These are phyloP conservation scores for Fusarium multiceps DNA, from an alignment of 2,329 filamentous ascomycete genomes.

Conservation along the genomic window DNA sequence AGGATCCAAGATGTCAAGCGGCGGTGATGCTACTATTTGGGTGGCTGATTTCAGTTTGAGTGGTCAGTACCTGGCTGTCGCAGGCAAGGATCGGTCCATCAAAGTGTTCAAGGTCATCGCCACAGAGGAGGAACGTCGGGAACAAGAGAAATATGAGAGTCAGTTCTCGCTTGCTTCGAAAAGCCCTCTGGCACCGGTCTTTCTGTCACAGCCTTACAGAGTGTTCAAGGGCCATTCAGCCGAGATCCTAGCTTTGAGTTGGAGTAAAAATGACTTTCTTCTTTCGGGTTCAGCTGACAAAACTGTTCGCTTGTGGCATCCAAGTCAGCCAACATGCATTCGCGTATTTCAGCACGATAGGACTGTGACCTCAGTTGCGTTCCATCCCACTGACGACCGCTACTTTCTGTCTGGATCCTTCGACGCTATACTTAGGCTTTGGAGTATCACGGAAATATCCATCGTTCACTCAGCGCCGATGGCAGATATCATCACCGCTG, in stretches of 20 bases:
- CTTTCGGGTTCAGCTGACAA: neutral
- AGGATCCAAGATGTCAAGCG: no score
- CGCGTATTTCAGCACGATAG: neutral
- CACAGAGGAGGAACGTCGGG: neutral
- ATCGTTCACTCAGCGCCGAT: neutral
- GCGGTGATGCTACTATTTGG: no score
- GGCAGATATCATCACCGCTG: neutral
- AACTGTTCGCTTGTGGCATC: neutral
- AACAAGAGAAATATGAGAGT: neutral
- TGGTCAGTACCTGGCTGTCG: neutral
- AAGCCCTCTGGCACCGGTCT: neutral
- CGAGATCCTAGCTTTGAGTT: neutral
- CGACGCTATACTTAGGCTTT: neutral
- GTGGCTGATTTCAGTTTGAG: neutral
- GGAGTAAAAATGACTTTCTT: neutral
- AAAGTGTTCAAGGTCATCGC: neutral
- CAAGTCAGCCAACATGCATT: neutral
- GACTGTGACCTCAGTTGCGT: neutral
- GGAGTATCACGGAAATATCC: neutral
- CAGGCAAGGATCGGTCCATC: neutral
- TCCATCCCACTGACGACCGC: neutral
- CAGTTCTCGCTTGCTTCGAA: neutral
- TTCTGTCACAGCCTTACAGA: neutral
- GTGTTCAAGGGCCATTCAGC: neutral
- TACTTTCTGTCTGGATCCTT: neutral